Evolutionary conservation across 1,284 basidiomycete species (phyloP).

Genomic region (Rhodotorula sp.): DNA sequence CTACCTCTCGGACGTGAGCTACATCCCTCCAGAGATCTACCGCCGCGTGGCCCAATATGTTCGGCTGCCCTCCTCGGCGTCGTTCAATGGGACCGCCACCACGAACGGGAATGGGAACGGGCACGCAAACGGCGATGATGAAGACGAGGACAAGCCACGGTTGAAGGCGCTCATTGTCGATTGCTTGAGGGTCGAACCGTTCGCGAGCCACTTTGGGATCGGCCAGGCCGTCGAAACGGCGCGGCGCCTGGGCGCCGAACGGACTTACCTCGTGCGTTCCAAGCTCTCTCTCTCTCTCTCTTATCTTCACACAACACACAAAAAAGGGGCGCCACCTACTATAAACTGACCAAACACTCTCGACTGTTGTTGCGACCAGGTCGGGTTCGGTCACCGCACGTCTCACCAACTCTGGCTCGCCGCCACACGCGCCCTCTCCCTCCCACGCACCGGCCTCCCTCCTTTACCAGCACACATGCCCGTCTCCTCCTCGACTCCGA

Average conservation of each 20-base stretch:
- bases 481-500: constrained; percentile 1
- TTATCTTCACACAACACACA: background rate
- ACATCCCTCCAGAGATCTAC: constrained; percentile 69
- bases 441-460: background rate
- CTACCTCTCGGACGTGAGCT: constrained; percentile 66
- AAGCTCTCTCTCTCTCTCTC: background rate
- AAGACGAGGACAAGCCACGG: constrained; percentile 4
- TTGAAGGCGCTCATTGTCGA: constrained; percentile 64
- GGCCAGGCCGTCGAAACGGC: constrained; percentile 59
- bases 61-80: background rate
- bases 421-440: constrained; percentile 12
- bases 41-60: constrained; percentile 25
- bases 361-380: constrained; percentile 11
- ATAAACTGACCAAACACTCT: background rate
- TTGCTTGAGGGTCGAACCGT: constrained; percentile 61
- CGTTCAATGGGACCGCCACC: too few relatives aligned
- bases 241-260: constrained; percentile 57
- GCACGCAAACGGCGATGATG: background rate
- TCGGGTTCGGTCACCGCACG: constrained; percentile 38
- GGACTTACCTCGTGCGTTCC: constrained; percentile 59
- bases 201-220: constrained; percentile 71
- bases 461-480: background rate
- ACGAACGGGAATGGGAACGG: background rate
- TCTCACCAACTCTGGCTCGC: constrained; percentile 33
- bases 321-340: background rate